phyloP scores from a whole-genome alignment of 768 basidiomycete genomes.

The Calvatia gigantea region DNA sequence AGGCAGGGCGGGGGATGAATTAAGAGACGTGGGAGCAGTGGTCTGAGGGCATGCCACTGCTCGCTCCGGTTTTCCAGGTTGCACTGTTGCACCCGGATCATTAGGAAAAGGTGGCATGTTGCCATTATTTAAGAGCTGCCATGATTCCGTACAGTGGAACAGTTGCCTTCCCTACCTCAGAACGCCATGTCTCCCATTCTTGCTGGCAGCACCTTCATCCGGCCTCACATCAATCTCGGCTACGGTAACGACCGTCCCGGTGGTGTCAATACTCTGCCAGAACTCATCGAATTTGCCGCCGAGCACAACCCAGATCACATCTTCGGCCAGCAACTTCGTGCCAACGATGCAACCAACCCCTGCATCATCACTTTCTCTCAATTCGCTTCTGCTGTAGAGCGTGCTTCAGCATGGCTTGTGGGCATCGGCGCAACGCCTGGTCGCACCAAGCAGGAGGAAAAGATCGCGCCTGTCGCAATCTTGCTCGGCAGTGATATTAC shows the following conservation, averaged over 20 bases:
- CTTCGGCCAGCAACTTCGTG: slow-evolving; percentile 30
- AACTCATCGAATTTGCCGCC: slow-evolving; percentile 34
- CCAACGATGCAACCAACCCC: slow-evolving; percentile 17
- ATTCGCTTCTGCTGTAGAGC: slow-evolving; percentile 28
- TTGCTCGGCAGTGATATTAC: slow-evolving; percentile 34
- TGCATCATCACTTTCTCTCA: slow-evolving; percentile 31
- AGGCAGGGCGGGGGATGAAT: neutral
- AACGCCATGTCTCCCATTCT: slow-evolving; percentile 3
- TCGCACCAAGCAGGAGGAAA: slow-evolving; percentile 19
- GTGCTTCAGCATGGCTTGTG: slow-evolving; percentile 32
- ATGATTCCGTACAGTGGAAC: neutral
- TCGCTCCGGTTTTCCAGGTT: neutral
- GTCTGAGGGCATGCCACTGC: neutral
- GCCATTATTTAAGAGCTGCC: neutral
- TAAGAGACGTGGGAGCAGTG: neutral
- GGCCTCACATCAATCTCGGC: slow-evolving; percentile 32
- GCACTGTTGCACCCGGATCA: neutral
- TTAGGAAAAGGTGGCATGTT: neutral
- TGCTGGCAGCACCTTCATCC: slow-evolving; percentile 24
- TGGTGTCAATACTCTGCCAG: slow-evolving; percentile 32
- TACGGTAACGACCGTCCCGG: slow-evolving; percentile 22
- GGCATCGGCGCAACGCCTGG: slow-evolving; percentile 23
- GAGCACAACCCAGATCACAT: slow-evolving; percentile 30
- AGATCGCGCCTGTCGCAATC: slow-evolving; percentile 31
- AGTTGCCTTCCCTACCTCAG: neutral